These are phyloP conservation scores for Angomonas ambiguus DNA, from an alignment of 208 protist genomes.

Conservation along the genomic window DNA sequence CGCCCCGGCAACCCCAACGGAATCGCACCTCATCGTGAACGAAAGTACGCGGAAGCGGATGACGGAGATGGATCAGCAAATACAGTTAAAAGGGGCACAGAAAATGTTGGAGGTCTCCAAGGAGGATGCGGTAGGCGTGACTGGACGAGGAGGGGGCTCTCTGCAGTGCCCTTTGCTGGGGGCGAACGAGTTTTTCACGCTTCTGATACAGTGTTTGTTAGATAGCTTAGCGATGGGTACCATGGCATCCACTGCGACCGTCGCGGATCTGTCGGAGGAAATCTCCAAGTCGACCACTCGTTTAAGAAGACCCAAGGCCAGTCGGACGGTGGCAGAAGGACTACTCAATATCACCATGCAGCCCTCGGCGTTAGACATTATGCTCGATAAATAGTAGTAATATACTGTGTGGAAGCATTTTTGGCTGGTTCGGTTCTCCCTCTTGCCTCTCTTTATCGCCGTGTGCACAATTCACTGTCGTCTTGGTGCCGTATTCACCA, in stretches of 20 bases:
- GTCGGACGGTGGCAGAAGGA: slow-evolving; percentile 47
- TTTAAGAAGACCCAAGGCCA: slow-evolving; percentile 20
- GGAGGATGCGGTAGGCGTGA: slow-evolving; percentile 57
- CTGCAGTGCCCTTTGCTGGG: slow-evolving; percentile 51
- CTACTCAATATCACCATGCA: slow-evolving; percentile 71
- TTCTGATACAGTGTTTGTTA: slow-evolving; percentile 62
- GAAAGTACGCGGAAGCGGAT: background rate
- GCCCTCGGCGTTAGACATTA: slow-evolving; percentile 65
- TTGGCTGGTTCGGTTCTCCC: background rate
- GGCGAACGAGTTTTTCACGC: slow-evolving; percentile 39
- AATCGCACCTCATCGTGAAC: background rate
- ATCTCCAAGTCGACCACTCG: background rate
- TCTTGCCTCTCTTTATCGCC: no score
- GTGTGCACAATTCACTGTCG: background rate
- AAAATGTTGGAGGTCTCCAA: slow-evolving; percentile 36
- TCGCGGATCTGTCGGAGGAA: slow-evolving; percentile 24
- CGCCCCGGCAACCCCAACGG: background rate
- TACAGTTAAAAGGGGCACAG: background rate
- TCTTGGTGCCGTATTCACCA: background rate
- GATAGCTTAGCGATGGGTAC: slow-evolving; percentile 54
- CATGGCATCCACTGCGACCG: slow-evolving; percentile 27
- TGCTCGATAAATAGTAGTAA: slow-evolving; percentile 43
- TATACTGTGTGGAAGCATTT: background rate
- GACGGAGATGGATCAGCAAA: background rate
- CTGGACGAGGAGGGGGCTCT: slow-evolving; percentile 52